Percentiles rank a stretch among this genome's conserved stretches.
phyloP scores from a whole-genome alignment of 371 early-diverging fungal species.

The Umbelopsis sp. region DNA sequence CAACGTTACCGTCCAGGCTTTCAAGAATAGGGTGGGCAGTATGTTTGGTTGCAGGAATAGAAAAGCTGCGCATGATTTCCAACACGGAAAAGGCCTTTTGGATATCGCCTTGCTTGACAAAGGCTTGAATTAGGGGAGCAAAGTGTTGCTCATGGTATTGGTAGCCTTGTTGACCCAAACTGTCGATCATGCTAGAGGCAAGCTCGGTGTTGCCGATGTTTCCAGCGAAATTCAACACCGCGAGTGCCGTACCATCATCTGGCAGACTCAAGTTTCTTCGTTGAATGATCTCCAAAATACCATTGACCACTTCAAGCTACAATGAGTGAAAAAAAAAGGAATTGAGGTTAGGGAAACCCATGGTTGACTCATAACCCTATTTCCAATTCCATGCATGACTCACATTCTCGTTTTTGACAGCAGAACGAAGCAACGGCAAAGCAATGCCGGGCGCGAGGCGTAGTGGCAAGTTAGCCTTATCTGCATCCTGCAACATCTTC shows the following conservation, averaged over 20 bases:
- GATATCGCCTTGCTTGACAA: slow-evolving; percentile 55
- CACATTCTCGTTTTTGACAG: slow-evolving; percentile 23
- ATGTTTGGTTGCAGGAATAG: slow-evolving; percentile 47
- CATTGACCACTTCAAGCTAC: slow-evolving; percentile 45
- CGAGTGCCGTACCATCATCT: slow-evolving; percentile 70
- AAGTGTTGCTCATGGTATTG: slow-evolving; percentile 69
- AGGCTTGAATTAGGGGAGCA: slow-evolving; percentile 73
- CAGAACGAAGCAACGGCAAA: slow-evolving; percentile 51
- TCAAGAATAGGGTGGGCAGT: slow-evolving; percentile 42
- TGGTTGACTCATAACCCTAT: not conserved
- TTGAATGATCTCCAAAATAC: slow-evolving; percentile 60
- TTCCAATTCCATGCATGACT: not conserved
- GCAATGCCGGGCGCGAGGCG: slow-evolving; percentile 47
- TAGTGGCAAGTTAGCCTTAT: slow-evolving; percentile 40
- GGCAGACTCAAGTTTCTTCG: slow-evolving; percentile 39
- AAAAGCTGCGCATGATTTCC: slow-evolving; percentile 65
- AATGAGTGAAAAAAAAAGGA: not conserved
- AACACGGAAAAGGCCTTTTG: slow-evolving; percentile 69
- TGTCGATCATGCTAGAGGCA: slow-evolving; percentile 63
- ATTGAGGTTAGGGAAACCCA: no score
- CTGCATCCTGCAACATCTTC: slow-evolving; percentile 55
- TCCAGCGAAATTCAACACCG: slow-evolving; percentile 65
- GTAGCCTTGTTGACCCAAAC: slow-evolving; percentile 55
- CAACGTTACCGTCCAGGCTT: slow-evolving; percentile 29
- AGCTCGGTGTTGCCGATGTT: slow-evolving; percentile 57